Conservation (phyloP, 305 asterid genomes). For the Solanum hybrid region DNA sequence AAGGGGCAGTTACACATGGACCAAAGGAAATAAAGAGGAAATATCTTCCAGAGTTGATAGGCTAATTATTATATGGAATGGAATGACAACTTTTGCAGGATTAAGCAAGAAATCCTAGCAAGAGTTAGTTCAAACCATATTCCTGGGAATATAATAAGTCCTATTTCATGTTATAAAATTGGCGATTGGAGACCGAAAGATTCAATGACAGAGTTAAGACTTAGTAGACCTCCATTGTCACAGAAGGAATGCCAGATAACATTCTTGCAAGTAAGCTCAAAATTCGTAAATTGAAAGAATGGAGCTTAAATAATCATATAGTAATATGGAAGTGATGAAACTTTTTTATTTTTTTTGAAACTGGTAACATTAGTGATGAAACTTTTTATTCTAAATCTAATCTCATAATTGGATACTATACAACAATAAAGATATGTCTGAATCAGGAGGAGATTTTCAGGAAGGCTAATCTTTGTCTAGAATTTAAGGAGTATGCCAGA, state of each 20-base stretch:
- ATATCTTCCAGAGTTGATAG: not conserved
- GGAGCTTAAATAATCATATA: not conserved
- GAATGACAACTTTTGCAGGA: not conserved
- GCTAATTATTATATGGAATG: not conserved
- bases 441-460: not conserved
- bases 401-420: not conserved
- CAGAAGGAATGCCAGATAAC: not conserved
- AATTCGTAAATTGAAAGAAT: not conserved
- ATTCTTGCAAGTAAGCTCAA: not conserved
- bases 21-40: not conserved
- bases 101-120: not conserved
- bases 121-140: not conserved
- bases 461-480: not conserved
- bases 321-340: not conserved
- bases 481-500: not conserved
- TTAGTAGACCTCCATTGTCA: not conserved
- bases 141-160: not conserved
- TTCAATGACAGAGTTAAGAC: not conserved
- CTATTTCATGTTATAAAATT: not conserved
- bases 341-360: not conserved
- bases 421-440: not conserved
- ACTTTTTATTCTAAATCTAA: not conserved
- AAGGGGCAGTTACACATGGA: not conserved
- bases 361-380: not conserved
- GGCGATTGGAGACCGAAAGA: not conserved